Percentiles rank a stretch among this genome's conserved stretches.
Evolutionary conservation across 192 early-diverging fungal species (phyloP).

Genomic region (Chytriomyces sp.): DNA sequence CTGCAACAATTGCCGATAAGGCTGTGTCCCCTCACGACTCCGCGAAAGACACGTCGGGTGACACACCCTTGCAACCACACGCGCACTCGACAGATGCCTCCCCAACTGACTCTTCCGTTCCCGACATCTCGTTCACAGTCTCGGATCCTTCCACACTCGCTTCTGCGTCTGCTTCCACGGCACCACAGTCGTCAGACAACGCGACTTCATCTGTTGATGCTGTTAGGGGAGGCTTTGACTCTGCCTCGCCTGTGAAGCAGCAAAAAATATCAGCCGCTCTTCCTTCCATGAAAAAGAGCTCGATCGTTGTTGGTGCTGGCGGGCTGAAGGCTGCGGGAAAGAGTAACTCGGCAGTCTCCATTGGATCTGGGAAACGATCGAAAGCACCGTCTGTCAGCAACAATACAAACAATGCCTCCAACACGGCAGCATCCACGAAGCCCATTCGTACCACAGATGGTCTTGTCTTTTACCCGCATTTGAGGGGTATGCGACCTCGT

Average conservation of each 20-base stretch:
- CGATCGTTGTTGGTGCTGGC: conserved; percentile 54
- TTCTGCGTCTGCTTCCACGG: neutral
- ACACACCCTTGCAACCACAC: too few relatives aligned
- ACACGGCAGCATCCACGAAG: conserved; percentile 24
- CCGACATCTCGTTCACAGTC: neutral
- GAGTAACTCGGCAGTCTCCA: conserved; percentile 9
- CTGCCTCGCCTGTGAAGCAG: neutral
- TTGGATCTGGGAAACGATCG: conserved; percentile 3
- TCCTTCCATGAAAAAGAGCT: conserved; percentile 35
- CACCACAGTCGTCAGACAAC: neutral
- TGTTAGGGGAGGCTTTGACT: neutral
- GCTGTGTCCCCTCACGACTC: neutral
- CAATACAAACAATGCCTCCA: conserved; percentile 16
- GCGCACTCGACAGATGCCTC: too few relatives aligned
- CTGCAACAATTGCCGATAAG: too few relatives aligned
- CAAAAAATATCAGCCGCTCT: conserved; percentile 42
- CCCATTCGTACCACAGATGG: conserved; percentile 16
- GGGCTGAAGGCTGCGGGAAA: conserved; percentile 50
- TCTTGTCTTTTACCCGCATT: conserved; percentile 52
- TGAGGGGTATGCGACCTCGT: conserved; percentile 54
- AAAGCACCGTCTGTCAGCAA: conserved; percentile 22
- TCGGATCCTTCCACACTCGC: neutral
- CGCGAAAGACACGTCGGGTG: neutral
- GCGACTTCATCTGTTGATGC: neutral
- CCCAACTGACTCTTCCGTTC: neutral